These are phyloP conservation scores for Jamesozyma piceae DNA, from an alignment of 805 yeast species.

Conservation along the genomic window DNA sequence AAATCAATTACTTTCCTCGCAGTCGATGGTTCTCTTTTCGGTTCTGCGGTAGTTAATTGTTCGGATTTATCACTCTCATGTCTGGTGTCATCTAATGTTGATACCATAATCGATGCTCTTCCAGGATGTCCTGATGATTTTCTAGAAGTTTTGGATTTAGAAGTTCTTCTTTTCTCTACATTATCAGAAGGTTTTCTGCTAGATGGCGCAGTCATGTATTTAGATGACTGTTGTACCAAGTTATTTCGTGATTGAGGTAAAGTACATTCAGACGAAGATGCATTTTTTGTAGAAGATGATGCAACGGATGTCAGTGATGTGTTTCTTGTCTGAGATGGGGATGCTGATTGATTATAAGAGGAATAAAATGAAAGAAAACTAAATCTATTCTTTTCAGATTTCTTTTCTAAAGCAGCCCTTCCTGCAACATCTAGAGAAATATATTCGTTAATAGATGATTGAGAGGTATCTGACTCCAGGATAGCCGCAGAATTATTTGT, in stretches of 20 bases:
- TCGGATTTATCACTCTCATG: background rate
- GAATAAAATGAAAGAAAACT: conserved; percentile 13
- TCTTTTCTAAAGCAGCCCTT: conserved; percentile 1
- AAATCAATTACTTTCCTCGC: conserved; percentile 73
- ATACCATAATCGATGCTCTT: conserved; percentile 9
- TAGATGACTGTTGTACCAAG: background rate
- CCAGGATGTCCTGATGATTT: background rate
- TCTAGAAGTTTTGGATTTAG: background rate
- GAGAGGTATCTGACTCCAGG: background rate
- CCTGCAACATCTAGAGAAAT: background rate
- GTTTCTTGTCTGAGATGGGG: background rate
- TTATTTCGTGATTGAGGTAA: no score
- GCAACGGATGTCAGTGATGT: background rate
- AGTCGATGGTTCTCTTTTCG: conserved; percentile 36
- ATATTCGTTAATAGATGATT: background rate
- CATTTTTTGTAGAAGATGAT: background rate
- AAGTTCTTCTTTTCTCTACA: background rate
- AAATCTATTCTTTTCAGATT: conserved; percentile 7
- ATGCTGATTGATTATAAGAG: conserved; percentile 2
- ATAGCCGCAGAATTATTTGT: background rate
- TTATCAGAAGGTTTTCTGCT: background rate
- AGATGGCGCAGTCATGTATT: background rate
- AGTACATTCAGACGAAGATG: background rate
- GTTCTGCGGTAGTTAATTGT: background rate
- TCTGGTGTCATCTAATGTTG: background rate